Base-by-base conservation (phyloP, 139 green algal species). In the Ostreobium quekettii region DNA sequence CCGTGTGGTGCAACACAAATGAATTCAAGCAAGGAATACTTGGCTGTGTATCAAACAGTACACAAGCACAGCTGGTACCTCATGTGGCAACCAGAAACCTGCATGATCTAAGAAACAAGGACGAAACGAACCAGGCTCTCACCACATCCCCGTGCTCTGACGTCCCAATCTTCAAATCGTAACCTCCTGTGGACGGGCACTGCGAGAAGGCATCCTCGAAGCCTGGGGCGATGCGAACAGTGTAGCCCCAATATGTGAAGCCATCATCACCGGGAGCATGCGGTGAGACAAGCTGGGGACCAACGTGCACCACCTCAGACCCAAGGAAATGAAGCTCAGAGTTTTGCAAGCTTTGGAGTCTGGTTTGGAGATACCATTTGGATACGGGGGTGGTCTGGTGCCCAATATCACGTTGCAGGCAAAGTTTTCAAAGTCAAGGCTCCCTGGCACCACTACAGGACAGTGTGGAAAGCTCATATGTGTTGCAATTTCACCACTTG, bases 161-260 rank as follows among this genome's bases (percentile, higher is more conserved):
- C 35, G 71, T 48, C 15, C 87, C 85, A 3, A 94, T 60, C 3
- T 70, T 82, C 3, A 95, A 72, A 74, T 95, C 89, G 66, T 95
- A 95, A 1, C 72, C 78, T 0, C 68, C 82, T 33, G 67, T 29
- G 46, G 80, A 89, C 42, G 83, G 81, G 37, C 77, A 80, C 4
- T 82, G 81, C 7, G 76, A 61, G 31, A 95, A 48, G 22, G 87
- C 76, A 2, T 72, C 80, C 19, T 66, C 47, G 11, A 97, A 63
- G 22, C 76, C 80, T 36, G 67, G 56, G 0, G 86, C 87, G 0
- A 97, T 48, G n/a, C 91, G 80, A 24, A 85, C 81, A 30, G 73
- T 75, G 80, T 93, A 97, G 42, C 91, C 91, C 91, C 91, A 97
- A 71, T 95, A 95, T 26, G 81, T 65, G 1, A 89, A 90, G 2